These are phyloP conservation scores for Hyphopichia wangnamkhiaoensis DNA, from an alignment of 1,139 yeast species.

Conservation along the genomic window DNA sequence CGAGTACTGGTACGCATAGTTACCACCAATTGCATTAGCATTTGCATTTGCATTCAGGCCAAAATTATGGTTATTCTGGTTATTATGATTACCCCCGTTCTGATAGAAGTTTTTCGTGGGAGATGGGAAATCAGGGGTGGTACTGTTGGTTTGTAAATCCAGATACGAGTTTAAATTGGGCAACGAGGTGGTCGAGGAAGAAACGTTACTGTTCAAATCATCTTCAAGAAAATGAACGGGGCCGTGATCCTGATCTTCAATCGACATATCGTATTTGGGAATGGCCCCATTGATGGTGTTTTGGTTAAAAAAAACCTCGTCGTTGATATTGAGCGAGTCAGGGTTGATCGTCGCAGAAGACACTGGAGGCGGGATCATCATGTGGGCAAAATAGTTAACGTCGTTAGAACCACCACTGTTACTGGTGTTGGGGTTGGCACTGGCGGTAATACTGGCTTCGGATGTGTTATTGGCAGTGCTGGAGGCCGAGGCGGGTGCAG, in stretches of 20 bases:
- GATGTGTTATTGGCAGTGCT: conserved; percentile 4
- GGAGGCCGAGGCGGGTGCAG: conserved; percentile 2
- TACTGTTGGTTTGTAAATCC: conserved; percentile 5
- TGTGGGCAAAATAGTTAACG: not conserved
- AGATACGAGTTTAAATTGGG: conserved; percentile 2
- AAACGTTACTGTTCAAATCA: conserved; percentile 39
- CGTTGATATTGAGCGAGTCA: conserved; percentile 22
- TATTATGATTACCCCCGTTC: no score
- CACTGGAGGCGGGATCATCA: conserved; percentile 2
- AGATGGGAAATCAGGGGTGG: conserved; percentile 8
- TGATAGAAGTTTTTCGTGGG: conserved; percentile 5
- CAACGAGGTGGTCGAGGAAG: not conserved
- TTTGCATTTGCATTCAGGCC: no score
- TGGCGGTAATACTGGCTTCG: conserved; percentile 3
- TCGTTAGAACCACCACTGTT: conserved; percentile 1
- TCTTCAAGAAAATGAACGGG: conserved; percentile 66
- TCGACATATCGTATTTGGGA: no score
- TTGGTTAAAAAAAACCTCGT: conserved; percentile 22
- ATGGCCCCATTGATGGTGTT: no score
- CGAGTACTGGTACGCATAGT: conserved; percentile 4
- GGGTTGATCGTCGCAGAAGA: conserved; percentile 6
- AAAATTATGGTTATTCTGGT: not conserved
- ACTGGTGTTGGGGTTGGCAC: conserved; percentile 1
- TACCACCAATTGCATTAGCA: not conserved
- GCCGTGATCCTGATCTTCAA: no score